Evolutionary conservation across 2,329 filamentous ascomycete genomes (phyloP).

Genomic region (Xylaria sp.): DNA sequence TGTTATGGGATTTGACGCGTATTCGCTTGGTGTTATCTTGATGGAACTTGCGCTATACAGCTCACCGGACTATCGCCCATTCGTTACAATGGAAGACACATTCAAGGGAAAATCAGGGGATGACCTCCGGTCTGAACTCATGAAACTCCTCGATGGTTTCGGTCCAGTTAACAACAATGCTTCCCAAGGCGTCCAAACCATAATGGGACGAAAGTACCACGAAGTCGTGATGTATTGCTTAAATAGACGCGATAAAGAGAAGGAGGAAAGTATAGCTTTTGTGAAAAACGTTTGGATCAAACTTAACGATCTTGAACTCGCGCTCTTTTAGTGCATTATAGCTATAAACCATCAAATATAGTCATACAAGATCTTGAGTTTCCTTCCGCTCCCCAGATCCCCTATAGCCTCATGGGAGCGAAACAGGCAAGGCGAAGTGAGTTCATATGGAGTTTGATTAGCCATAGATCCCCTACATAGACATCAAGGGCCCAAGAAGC

Average conservation of each 20-base stretch:
- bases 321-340: neutral
- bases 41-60: neutral
- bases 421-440: too few species aligned
- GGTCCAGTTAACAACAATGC: neutral
- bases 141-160: neutral
- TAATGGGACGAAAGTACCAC: neutral
- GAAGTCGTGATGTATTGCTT: conserved; percentile 1
- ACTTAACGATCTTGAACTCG: neutral
- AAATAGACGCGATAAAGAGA: conserved; percentile 1
- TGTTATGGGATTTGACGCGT: neutral
- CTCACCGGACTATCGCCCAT: neutral
- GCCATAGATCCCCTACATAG: too few species aligned
- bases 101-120: neutral
- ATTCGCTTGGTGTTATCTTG: neutral
- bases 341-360: neutral
- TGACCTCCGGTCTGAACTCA: neutral
- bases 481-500: too few species aligned
- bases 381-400: too few species aligned
- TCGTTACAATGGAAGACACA: neutral
- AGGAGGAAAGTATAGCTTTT: conserved; percentile 1
- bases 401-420: too few species aligned
- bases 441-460: too few species aligned
- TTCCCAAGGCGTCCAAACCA: neutral
- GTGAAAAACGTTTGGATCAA: neutral
- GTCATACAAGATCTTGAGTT: too few species aligned